Evolutionary conservation across 2,329 filamentous ascomycete genomes (phyloP), one percentile per base, ranked within the genome.

Genomic region (Trichoderma breve): DNA sequence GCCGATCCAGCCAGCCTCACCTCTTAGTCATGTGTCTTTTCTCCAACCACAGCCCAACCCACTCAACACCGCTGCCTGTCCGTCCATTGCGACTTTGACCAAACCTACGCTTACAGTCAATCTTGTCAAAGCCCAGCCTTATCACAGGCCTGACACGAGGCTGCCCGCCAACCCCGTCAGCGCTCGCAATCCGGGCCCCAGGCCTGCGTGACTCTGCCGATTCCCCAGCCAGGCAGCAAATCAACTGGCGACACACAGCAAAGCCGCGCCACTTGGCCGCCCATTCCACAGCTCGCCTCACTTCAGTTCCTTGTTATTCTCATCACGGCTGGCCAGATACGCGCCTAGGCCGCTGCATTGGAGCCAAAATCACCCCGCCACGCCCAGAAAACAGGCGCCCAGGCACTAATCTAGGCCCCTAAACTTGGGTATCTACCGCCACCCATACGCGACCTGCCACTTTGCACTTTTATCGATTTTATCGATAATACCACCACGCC

Each of bases 1-100:
- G 61, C 77, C 77, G 77, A 30, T 60, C 68, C 34, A 26, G 53
- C 36, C 65, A 32, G 11, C 18, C 30, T 21, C n/a, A 51, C 58
- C 63, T 67, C 36, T 64, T 65, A 67, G 55, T 66, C 64, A 69
- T 34, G 30, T 18, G 30, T 32, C 1, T 34, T 61, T 2, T 43
- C 14, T 62, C 47, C 55, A 57, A 66, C 51, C 53, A 65, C 11
- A 26, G 60, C 47, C 47, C 30, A 32, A 36, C 43, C 53, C 70
- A 43, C 39, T 28, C 64, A 72, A 43, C 70, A 51, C 57, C 53
- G 21, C 70, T 21, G 47, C 36, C 36, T 53, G 60, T 60, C 69
- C 21, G 5, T 43, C 39, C 18, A n/a, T n/a, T 64, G 58, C 64
- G 57, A 61, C 43, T 34, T 72, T 61, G 47, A 68, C 55, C 57